Base-by-base conservation (phyloP, 2,329 filamentous ascomycete genomes). In the Neopestalotiopsis sp. region DNA sequence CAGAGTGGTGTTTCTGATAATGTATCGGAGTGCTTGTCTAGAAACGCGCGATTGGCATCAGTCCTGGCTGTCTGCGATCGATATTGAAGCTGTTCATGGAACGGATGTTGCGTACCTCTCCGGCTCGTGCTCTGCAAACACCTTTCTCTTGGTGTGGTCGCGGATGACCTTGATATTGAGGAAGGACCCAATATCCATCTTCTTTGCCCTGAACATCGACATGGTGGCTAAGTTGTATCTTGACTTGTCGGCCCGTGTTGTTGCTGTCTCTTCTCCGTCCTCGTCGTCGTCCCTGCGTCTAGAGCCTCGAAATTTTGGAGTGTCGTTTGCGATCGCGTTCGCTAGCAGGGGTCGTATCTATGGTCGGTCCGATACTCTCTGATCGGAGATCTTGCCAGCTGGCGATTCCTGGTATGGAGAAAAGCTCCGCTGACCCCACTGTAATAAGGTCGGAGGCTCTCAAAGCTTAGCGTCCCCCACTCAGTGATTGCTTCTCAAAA, bases 121-220 rank as follows among this genome's bases (percentile, higher is more conserved):
- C 4, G 94, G 90, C 85, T 99, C 96, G 78, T 92, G 86, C 79
- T 94, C 87, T 78, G 92, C 92, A 77, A 95, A 98, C 69, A 94
- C 93, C 84, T 97, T 95, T 77, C 96, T 92, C 89, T 98, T 99
- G 67, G 94, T 95, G 84, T 98, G 94, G 82, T 99, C 96, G 76
- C 96, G 94, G 79, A 99, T 92, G 74, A 93, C 89, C 74, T 92
- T 91, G 80, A 92, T 89, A 79, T 98, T 98, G 83, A 97, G 82
- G 79, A 93, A 97, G 79, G 94, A 94, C 80, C 92, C 91, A 74
- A 98, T 84, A 76, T 98, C 94, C 75, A 98, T 90, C 86, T 91
- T 95, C 83, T 97, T 97, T 40, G 94, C 87, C 76, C 94, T 88
- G 83, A 97, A 98, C 85, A 95, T 93, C 62, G 93, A 91, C 91